Evolutionary conservation across 2,329 filamentous ascomycete genomes (phyloP), one percentile per base, ranked within the genome.

Genomic region (Alternaria postmessia): DNA sequence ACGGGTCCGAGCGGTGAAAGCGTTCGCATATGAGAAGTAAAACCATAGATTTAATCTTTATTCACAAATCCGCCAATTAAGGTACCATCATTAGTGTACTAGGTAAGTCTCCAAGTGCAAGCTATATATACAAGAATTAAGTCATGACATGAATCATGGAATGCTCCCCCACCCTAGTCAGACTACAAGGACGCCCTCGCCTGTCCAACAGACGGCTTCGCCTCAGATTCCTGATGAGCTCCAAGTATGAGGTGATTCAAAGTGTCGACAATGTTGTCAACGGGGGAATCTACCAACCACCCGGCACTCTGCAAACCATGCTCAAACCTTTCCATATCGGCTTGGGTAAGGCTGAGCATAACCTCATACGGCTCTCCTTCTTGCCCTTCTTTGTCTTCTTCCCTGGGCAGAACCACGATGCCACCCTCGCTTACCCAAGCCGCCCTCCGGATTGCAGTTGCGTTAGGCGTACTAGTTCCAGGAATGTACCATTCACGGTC

Each of bases 401-500:
- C 42, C 12, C 64, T 59, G 1, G 71, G 71, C 42, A 75, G 36
- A 7, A 75, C 63, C 7, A 66, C 59, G 18, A 73, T 66, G 3
- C 66, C 66, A 8, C 73, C 72, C 38, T 75, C 73, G 34, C 57
- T 61, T 11, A 49, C 54, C 49, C 61, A 67, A 12, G 61, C 60
- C n/a, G 66, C 65, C 18, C 66, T 63, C 6, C 72, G 53, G 6
- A 75, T 66, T 7, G 65, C 70, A 32, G 59, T 57, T 1, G 71
- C 67, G 36, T 57, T 61, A 3, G 32, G 24, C 14, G 16, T 46
- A 6, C 53, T 30, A 9, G 68, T 67, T 0, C 73, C 72, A 3
- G 72, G 71, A 7, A 74, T 71, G 24, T 51, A 39, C 73, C 73
- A 75, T 8, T 57, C 44, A 20, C 51, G 44, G 11, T 72, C 67